These are phyloP conservation scores for Hypoxylon subgilvum DNA, from an alignment of 495 filamentous ascomycete genomes.

Conservation along the genomic window DNA sequence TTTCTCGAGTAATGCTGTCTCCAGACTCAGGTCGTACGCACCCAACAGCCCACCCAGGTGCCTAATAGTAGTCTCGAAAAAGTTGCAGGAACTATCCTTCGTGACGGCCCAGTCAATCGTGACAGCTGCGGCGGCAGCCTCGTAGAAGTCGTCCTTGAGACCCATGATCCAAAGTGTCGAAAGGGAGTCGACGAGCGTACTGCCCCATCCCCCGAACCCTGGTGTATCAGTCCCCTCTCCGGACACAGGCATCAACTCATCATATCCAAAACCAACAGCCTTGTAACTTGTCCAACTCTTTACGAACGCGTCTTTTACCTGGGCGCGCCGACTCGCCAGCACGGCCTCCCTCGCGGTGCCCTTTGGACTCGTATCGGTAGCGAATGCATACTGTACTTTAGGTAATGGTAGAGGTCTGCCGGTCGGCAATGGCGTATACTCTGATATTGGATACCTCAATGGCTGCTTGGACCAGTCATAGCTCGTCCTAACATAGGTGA, in stretches of 20 bases:
- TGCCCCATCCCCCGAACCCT: conserved; percentile 91
- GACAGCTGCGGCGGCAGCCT: conserved; percentile 76
- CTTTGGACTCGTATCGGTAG: conserved; percentile 40
- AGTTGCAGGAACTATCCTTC: conserved; percentile 61
- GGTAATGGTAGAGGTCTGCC: conserved; percentile 45
- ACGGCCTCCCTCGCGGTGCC: conserved; percentile 43
- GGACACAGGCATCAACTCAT: conserved; percentile 73
- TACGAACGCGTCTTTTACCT: conserved; percentile 71
- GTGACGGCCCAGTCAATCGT: conserved; percentile 85
- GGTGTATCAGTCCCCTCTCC: conserved; percentile 60
- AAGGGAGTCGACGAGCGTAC: conserved; percentile 86
- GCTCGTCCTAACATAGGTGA: conserved; percentile 43
- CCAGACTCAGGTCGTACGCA: conserved; percentile 75
- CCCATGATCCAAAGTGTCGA: conserved; percentile 98
- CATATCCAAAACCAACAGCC: conserved; percentile 73
- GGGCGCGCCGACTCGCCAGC: conserved; percentile 52
- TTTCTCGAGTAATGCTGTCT: conserved; percentile 74
- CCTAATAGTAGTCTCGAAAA: conserved; percentile 83
- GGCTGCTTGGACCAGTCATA: conserved; percentile 52
- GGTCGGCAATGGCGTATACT: conserved; percentile 44
- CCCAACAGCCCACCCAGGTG: conserved; percentile 79
- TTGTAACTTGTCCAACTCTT: conserved; percentile 82
- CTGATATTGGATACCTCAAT: conserved; percentile 43
- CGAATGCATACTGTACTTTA: conserved; percentile 49
- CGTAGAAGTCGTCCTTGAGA: conserved; percentile 83